Conservation (phyloP, 805 yeast species). For the Metschnikowia dekortorum region DNA sequence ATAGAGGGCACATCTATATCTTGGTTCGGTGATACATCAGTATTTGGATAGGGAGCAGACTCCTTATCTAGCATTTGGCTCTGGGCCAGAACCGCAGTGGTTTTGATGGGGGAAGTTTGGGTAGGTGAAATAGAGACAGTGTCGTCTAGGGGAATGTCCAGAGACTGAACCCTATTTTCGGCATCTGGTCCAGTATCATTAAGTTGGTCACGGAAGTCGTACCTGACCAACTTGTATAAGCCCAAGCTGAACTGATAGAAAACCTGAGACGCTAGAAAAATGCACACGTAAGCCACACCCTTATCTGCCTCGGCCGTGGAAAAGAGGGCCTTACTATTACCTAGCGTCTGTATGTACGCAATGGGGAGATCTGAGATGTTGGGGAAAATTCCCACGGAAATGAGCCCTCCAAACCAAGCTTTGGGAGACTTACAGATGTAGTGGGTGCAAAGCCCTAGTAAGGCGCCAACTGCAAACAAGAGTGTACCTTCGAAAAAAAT, state of each 20-base stretch:
- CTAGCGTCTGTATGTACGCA: slow-evolving; percentile 73
- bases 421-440: slow-evolving; percentile 58
- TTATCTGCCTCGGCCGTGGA: slow-evolving; percentile 55
- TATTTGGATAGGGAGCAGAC: neutral
- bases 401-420: slow-evolving; percentile 71
- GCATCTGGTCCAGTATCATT: slow-evolving; percentile 3
- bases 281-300: slow-evolving; percentile 82
- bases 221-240: slow-evolving; percentile 60
- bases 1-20: neutral
- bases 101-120: neutral
- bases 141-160: neutral
- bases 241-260: slow-evolving; percentile 74
- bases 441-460: slow-evolving; percentile 43
- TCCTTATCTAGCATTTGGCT: neutral
- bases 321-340: slow-evolving; percentile 54
- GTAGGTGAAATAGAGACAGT: neutral
- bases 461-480: slow-evolving; percentile 48
- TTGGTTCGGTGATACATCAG: neutral
- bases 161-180: neutral
- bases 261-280: slow-evolving; percentile 66
- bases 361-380: slow-evolving; percentile 82
- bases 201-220: slow-evolving; percentile 55
- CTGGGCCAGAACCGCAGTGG: neutral
- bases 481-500: slow-evolving; percentile 46
- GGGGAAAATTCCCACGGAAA: slow-evolving; percentile 71